Evolutionary conservation across 768 basidiomycete genomes (phyloP).

Genomic region (Coprinopsis sp.): DNA sequence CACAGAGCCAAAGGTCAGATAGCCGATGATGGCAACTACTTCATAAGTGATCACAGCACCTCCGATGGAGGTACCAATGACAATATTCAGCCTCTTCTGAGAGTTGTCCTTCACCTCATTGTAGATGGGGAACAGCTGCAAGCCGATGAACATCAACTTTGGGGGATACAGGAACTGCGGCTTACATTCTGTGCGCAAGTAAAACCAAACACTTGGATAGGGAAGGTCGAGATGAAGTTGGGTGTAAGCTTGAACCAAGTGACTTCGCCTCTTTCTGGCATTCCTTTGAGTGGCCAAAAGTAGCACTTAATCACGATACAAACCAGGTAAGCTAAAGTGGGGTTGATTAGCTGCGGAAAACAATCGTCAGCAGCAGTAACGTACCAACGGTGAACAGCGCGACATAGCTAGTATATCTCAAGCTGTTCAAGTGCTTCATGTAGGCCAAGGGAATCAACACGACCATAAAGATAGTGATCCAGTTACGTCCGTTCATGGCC

Average conservation of each 20-base stretch:
- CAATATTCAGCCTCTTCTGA: slow-evolving; percentile 79
- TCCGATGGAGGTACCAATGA: slow-evolving; percentile 86
- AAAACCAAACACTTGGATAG: slow-evolving; percentile 90
- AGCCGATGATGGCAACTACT: slow-evolving; percentile 82
- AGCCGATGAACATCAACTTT: slow-evolving; percentile 6
- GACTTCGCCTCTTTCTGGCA: slow-evolving; percentile 61
- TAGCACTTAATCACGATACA: slow-evolving; percentile 78
- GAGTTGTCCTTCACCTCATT: slow-evolving; percentile 84
- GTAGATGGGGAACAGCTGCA: slow-evolving; percentile 86
- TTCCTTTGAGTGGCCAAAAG: slow-evolving; percentile 66
- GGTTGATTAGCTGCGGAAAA: slow-evolving; percentile 1
- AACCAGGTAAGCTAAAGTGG: slow-evolving; percentile 61
- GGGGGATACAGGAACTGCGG: slow-evolving; percentile 7
- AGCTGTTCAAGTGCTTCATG: slow-evolving; percentile 75
- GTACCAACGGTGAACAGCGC: slow-evolving; percentile 85
- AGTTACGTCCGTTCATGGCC: slow-evolving; percentile 72
- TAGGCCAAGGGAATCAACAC: slow-evolving; percentile 79
- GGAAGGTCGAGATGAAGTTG: slow-evolving; percentile 78
- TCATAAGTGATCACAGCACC: slow-evolving; percentile 81
- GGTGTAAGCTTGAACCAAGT: slow-evolving; percentile 71
- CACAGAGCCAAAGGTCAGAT: slow-evolving; percentile 88
- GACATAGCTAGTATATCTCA: slow-evolving; percentile 88
- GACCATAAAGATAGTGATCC: slow-evolving; percentile 77
- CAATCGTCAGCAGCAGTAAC: slow-evolving; percentile 22
- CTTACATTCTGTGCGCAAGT: slow-evolving; percentile 91